phyloP scores from a whole-genome alignment of 164 flowering plant genomes.

The Vitis cinerea region DNA sequence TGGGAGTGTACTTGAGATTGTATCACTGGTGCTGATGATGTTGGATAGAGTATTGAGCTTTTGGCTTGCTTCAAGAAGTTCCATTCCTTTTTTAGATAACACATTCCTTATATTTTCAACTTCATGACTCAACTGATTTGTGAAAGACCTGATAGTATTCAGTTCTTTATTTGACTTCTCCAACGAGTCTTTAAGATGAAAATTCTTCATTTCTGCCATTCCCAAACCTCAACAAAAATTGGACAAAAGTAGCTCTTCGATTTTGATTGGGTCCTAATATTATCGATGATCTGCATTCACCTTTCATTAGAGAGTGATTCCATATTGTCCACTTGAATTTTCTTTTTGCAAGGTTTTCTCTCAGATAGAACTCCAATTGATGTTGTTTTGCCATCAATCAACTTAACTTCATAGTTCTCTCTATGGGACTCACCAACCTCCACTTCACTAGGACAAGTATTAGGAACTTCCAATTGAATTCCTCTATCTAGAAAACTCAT shows the following conservation, averaged over 20 bases:
- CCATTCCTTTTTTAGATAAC: constrained; percentile 31
- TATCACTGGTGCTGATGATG: no score
- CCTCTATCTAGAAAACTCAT: not conserved
- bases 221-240: no score
- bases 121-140: constrained; percentile 28
- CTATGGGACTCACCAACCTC: not conserved
- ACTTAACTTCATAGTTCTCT: constrained; percentile 12
- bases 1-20: no score
- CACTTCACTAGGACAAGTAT: constrained; percentile 15
- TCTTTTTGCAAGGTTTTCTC: no score
- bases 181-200: not conserved
- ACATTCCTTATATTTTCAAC: constrained; percentile 29
- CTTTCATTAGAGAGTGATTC: no score
- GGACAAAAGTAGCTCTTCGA: no score
- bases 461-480: constrained; percentile 1
- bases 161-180: constrained; percentile 37
- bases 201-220: no score
- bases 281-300: no score
- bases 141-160: constrained; percentile 16
- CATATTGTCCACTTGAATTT: no score
- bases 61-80: constrained; percentile 37
- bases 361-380: no score
- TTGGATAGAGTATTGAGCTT: constrained; percentile 7
- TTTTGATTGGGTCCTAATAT: no score
- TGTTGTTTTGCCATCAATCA: no score